Evolutionary conservation across 768 basidiomycete genomes (phyloP).

Genomic region (Auriscalpium orientale): DNA sequence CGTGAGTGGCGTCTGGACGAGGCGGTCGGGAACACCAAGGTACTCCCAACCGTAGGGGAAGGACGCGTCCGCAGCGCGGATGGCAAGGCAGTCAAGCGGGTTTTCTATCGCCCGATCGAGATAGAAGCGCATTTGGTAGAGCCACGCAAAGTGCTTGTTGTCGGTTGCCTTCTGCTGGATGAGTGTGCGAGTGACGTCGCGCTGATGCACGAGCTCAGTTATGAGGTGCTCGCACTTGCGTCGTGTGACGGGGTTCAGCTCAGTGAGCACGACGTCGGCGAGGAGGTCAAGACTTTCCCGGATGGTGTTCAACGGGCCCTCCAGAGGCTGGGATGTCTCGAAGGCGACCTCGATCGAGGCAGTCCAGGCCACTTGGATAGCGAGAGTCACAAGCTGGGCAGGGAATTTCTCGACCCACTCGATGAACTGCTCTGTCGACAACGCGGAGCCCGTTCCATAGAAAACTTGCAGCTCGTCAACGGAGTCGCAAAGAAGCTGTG

Average conservation of each 20-base stretch:
- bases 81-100: conserved; percentile 71
- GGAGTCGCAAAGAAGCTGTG: conserved; percentile 70
- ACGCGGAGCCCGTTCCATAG: conserved; percentile 56
- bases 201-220: conserved; percentile 96
- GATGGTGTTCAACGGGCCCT: conserved; percentile 65
- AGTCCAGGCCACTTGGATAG: conserved; percentile 94
- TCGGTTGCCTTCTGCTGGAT: conserved; percentile 58
- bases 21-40: conserved; percentile 90
- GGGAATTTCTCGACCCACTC: conserved; percentile 92
- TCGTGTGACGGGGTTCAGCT: conserved; percentile 84
- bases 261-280: conserved; percentile 93
- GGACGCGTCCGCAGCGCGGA: conserved; percentile 81
- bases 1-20: conserved; percentile 96
- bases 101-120: conserved; percentile 64
- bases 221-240: conserved; percentile 98
- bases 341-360: conserved; percentile 68
- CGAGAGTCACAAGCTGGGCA: conserved; percentile 93
- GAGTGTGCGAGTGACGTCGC: conserved; percentile 85
- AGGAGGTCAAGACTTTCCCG: conserved; percentile 83
- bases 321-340: conserved; percentile 46
- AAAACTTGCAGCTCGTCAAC: conserved; percentile 75
- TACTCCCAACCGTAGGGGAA: conserved; percentile 99
- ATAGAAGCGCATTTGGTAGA: conserved; percentile 99
- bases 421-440: conserved; percentile 68
- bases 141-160: conserved; percentile 77